phyloP scores from a whole-genome alignment of 2,329 filamentous ascomycete species.

The Ascochyta rabiei region DNA sequence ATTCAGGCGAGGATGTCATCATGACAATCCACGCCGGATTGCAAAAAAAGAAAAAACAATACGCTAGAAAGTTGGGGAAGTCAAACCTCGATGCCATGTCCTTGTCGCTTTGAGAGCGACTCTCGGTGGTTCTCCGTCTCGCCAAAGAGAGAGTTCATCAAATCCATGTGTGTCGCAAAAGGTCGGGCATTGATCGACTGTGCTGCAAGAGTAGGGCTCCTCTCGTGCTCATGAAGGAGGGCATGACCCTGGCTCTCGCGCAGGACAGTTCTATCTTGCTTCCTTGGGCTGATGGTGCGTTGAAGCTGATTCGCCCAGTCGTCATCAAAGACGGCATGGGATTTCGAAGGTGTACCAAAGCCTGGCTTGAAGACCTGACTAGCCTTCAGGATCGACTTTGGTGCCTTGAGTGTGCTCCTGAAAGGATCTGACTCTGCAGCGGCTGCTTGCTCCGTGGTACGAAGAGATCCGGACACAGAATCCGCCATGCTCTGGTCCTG shows the following conservation, averaged over 20 bases:
- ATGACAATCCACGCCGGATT: slow-evolving; percentile 49
- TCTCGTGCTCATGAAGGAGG: slow-evolving; percentile 55
- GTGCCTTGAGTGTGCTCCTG: slow-evolving; percentile 43
- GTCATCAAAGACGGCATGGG: slow-evolving; percentile 65
- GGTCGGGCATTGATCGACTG: slow-evolving; percentile 56
- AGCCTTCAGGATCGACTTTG: slow-evolving; percentile 58
- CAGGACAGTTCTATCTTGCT: slow-evolving; percentile 81
- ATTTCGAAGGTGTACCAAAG: slow-evolving; percentile 61
- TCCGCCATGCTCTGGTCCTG: slow-evolving; percentile 77
- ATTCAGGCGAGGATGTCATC: slow-evolving; percentile 42
- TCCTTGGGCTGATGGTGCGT: slow-evolving; percentile 91
- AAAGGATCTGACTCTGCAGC: slow-evolving; percentile 39
- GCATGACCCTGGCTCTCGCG: slow-evolving; percentile 67
- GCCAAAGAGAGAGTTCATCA: slow-evolving; percentile 95
- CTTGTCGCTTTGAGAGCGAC: slow-evolving; percentile 57
- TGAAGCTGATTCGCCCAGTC: slow-evolving; percentile 95
- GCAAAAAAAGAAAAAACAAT: slow-evolving; percentile 33
- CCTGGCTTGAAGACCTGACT: slow-evolving; percentile 39
- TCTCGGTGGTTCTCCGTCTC: slow-evolving; percentile 59
- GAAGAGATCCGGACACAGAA: slow-evolving; percentile 75
- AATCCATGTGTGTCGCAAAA: slow-evolving; percentile 87
- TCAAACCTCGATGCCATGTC: slow-evolving; percentile 89
- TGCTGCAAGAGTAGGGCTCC: slow-evolving; percentile 39
- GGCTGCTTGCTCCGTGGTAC: slow-evolving; percentile 73
- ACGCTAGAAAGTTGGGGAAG: slow-evolving; percentile 51